A percentile compares a stretch with the other conserved stretches of the same genome.
Evolutionary conservation across 805 yeast genomes (phyloP).

Genomic region (Cyberlindnera misumaiensis): DNA sequence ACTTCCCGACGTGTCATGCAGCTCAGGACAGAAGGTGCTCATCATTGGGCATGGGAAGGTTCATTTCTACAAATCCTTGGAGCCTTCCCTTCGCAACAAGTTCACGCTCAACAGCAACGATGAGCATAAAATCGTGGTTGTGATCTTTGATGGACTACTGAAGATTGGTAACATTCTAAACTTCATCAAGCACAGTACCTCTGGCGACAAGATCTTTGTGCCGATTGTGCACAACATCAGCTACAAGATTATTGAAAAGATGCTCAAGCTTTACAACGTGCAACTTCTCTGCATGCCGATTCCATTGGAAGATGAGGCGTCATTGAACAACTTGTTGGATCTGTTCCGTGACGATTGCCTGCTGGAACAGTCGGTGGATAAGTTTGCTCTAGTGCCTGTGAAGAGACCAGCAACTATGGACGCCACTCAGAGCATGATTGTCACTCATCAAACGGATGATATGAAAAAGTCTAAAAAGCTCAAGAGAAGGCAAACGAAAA

Average conservation of each 20-base stretch:
- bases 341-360: slow-evolving; percentile 16
- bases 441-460: slow-evolving; percentile 11
- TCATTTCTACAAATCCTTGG: slow-evolving; percentile 14
- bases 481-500: slow-evolving; percentile 4
- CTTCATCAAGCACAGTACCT: slow-evolving; percentile 15
- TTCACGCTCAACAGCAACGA: slow-evolving; percentile 18
- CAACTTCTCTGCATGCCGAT: slow-evolving; percentile 23
- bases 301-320: slow-evolving; percentile 12
- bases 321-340: slow-evolving; percentile 16
- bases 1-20: slow-evolving; percentile 14
- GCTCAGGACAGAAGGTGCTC: slow-evolving; percentile 12
- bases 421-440: slow-evolving; percentile 6
- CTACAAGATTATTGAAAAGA: slow-evolving; percentile 13
- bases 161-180: slow-evolving; percentile 25
- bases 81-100: slow-evolving; percentile 6
- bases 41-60: slow-evolving; percentile 22
- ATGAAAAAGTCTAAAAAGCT: slow-evolving; percentile 13
- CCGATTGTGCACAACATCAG: slow-evolving; percentile 23
- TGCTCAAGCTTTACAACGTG: slow-evolving; percentile 13
- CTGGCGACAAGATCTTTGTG: slow-evolving; percentile 13
- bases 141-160: slow-evolving; percentile 23
- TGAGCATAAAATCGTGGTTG: slow-evolving; percentile 14
- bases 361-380: slow-evolving; percentile 4
- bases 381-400: not conserved
- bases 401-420: not conserved